Base-by-base conservation (phyloP, 139 green algal genomes). In the Micractinium conductrix region DNA sequence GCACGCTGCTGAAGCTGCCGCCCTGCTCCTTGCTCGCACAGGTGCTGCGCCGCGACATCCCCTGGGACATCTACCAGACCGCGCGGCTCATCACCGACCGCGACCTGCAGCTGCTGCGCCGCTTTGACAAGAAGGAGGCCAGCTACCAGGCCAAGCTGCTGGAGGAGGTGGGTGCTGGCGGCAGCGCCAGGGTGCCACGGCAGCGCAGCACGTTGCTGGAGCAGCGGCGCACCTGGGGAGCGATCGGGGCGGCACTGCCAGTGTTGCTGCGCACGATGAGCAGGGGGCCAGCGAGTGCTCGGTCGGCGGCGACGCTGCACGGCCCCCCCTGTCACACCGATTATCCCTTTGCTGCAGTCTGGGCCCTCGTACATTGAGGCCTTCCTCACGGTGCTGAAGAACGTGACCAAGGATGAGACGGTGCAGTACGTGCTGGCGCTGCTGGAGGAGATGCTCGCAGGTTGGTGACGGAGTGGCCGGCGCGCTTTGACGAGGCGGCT, bases 341-440 rank as follows among this genome's bases (percentile, higher is more conserved):
- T n/a, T n/a, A n/a, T n/a, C 33, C 38, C 48, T 60, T 67, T 43
- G 21, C 2, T 74, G 62, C 86, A 98, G 93, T 88, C 87, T 21
- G 95, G 95, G 6, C 84, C 92, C 17, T 85, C 92, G 0, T 95
- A 96, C 74, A 81, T 95, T 4, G 89, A 96, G 74, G 94, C 95
- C 2, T 94, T 98, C 67, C 83, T 98, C 35, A 95, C 93, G 1
- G 93, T 98, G 33, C 85, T 98, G 79, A 92, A 94, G 43, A 95
- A 95, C 60, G 94, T 98, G 0, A 96, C 94, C 19, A 97, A 97
- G 78, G 94, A 98, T 62, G 95, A 98, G 48, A 96, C 94, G 6
- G 93, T 98, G 80, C 96, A 98, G 84, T 98, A 98, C 79, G 92
- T 96, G 28, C 90, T 98, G 44, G 94, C 95, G 1, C 68, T 98